Conservation (phyloP, 164 flowering plant species). For the Piper betle region DNA sequence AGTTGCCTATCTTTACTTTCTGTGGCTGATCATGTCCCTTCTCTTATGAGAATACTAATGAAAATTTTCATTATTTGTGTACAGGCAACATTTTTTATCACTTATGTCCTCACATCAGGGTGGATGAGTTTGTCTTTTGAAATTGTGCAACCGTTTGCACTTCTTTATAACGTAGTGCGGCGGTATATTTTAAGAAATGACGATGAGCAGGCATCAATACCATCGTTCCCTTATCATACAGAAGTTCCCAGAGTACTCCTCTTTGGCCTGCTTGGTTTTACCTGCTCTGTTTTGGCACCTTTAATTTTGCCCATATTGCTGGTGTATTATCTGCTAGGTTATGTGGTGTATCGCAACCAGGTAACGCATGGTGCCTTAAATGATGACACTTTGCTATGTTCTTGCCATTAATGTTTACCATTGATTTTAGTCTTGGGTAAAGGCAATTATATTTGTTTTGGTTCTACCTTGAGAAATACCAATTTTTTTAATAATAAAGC, state of each 20-base stretch:
- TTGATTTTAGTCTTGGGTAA: too few relatives aligned
- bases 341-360: slow-evolving; percentile 83
- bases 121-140: slow-evolving; percentile 83
- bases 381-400: too few relatives aligned
- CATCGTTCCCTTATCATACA: slow-evolving; percentile 85
- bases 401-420: too few relatives aligned
- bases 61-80: slow-evolving; percentile 3
- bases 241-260: slow-evolving; percentile 77
- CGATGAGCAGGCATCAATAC: slow-evolving; percentile 22
- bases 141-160: slow-evolving; percentile 58
- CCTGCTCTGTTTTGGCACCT: slow-evolving; percentile 72
- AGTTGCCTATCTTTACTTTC: too few relatives aligned
- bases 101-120: slow-evolving; percentile 91
- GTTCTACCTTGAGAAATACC: too few relatives aligned
- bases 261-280: slow-evolving; percentile 86
- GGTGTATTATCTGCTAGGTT: slow-evolving; percentile 64
- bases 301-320: slow-evolving; percentile 78
- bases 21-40: too few relatives aligned
- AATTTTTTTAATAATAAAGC: too few relatives aligned
- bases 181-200: slow-evolving; percentile 32
- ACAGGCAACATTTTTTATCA: slow-evolving; percentile 85
- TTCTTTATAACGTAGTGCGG: slow-evolving; percentile 36
- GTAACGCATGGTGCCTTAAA: slow-evolving; percentile 10
- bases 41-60: too few relatives aligned
- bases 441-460: too few relatives aligned